A percentile compares a stretch with the other conserved stretches of the same genome.
Evolutionary conservation across 176 grass and related monocot genomes (phyloP).

Genomic region (Sorghum bicolor): Sorghum_bicolor_NCBIv3 NC_012872.2:50036501-50037000

Average conservation of each 20-base stretch:
- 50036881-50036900: slow-evolving; percentile 58
- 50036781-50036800: slow-evolving; percentile 59
- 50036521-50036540: slow-evolving; percentile 14
- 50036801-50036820: slow-evolving; percentile 44
- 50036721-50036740: slow-evolving; percentile 34
- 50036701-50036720: slow-evolving; percentile 37
- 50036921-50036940: slow-evolving; percentile 3
- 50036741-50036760: slow-evolving; percentile 27
- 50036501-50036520: not conserved
- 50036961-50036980: slow-evolving; percentile 56
- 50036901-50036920: slow-evolving; percentile 35
- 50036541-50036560: slow-evolving; percentile 24
- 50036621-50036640: slow-evolving; percentile 33
- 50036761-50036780: slow-evolving; percentile 22
- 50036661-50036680: slow-evolving; percentile 37
- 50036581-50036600: not conserved
- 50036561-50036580: slow-evolving; percentile 17
- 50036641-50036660: slow-evolving; percentile 37
- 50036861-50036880: slow-evolving; percentile 56
- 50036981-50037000: slow-evolving; percentile 60
- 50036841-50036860: slow-evolving; percentile 40
- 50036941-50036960: slow-evolving; percentile 18
- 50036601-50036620: slow-evolving; percentile 20
- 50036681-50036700: slow-evolving; percentile 22
- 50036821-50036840: slow-evolving; percentile 70